Conservation (phyloP, 139 green algal species). For the Chara braunii region DNA sequence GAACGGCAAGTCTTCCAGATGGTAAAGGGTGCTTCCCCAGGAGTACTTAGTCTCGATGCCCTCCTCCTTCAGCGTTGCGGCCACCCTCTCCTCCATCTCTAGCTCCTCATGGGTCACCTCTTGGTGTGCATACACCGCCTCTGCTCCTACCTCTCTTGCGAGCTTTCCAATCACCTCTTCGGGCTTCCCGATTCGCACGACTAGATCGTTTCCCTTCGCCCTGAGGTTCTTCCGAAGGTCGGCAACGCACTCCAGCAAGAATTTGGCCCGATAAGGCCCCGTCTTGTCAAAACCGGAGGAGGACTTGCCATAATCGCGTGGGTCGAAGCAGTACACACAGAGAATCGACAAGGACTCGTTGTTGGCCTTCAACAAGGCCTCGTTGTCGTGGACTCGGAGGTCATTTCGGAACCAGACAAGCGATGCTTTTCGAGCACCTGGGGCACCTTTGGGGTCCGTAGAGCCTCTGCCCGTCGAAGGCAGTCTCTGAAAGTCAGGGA, state of each 20-base stretch:
- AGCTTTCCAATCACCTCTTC: constrained; percentile 44
- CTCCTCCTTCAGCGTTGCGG: constrained; percentile 39
- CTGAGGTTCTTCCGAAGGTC: constrained; percentile 50
- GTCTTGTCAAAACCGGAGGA: constrained; percentile 51
- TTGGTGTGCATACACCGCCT: constrained; percentile 55
- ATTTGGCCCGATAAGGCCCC: constrained; percentile 50
- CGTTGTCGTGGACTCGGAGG: constrained; percentile 60
- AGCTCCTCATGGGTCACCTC: constrained; percentile 67
- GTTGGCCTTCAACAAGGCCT: constrained; percentile 41
- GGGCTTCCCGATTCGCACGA: constrained; percentile 53
- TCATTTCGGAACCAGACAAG: constrained; percentile 45
- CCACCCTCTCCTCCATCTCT: constrained; percentile 49
- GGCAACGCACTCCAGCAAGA: constrained; percentile 48
- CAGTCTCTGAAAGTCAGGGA: too few relatives aligned
- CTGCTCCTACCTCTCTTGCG: constrained; percentile 40
- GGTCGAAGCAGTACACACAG: constrained; percentile 59
- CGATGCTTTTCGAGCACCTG: constrained; percentile 8
- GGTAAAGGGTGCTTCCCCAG: constrained; percentile 63
- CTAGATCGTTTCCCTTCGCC: constrained; percentile 47
- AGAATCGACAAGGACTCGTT: constrained; percentile 35
- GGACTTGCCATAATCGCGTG: constrained; percentile 54
- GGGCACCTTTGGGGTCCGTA: constrained; percentile 5
- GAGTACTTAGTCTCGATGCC: constrained; percentile 45
- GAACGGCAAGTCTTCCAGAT: constrained; percentile 66
- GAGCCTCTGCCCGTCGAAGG: too few relatives aligned